Evolutionary conservation across 2,329 filamentous ascomycete genomes (phyloP).

Genomic region (Fusarium abutilonis): DNA sequence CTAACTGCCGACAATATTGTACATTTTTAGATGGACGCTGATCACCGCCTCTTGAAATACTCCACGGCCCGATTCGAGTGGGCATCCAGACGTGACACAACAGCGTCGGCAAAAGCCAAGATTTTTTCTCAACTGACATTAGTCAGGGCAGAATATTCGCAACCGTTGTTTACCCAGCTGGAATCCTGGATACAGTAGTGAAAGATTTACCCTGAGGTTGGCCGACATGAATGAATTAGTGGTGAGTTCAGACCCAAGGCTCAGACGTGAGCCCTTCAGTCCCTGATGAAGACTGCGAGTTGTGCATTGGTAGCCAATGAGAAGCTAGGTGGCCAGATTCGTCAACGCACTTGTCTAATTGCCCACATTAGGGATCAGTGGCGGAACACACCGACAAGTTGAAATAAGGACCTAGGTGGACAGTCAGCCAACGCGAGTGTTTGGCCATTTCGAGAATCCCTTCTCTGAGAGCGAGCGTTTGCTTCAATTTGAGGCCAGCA

Average conservation of each 20-base stretch:
- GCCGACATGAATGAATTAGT: constrained; percentile 17
- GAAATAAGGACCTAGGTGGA: constrained; percentile 2
- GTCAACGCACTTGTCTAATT: constrained; percentile 17
- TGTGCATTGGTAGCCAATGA: no score
- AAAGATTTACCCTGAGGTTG: constrained; percentile 30
- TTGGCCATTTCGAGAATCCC: no score
- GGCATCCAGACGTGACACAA: constrained; percentile 9
- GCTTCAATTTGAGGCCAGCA: constrained; percentile 5
- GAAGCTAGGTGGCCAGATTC: background rate
- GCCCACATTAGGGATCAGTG: constrained; percentile 2
- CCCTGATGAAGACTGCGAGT: background rate
- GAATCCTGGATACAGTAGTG: constrained; percentile 27
- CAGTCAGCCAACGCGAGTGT: constrained; percentile 12
- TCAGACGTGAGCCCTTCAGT: constrained; percentile 30
- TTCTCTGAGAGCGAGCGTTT: constrained; percentile 17
- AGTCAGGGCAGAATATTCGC: constrained; percentile 24
- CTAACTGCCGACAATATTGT: constrained; percentile 38
- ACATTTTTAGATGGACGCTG: constrained; percentile 6
- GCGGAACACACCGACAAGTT: constrained; percentile 13
- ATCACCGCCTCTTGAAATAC: constrained; percentile 30
- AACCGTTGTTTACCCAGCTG: constrained; percentile 18
- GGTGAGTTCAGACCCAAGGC: constrained; percentile 18
- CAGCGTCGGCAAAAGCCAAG: constrained; percentile 8
- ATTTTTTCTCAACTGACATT: constrained; percentile 19
- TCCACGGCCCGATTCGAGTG: constrained; percentile 42